Evolutionary conservation across 495 filamentous ascomycete genomes (phyloP).

Genomic region (Haplographium delicatum): DNA sequence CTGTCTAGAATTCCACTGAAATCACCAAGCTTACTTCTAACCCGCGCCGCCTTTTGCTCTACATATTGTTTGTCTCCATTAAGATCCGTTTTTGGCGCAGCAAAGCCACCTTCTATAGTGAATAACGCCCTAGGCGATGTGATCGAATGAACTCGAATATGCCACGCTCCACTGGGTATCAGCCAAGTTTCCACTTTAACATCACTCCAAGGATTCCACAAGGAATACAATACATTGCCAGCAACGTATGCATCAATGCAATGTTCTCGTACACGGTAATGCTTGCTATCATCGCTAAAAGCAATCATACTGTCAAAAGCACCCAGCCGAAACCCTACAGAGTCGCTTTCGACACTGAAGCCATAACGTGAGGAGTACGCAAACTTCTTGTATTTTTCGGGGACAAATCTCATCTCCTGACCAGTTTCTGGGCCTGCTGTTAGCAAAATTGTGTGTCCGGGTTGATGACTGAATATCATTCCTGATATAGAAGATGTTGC

Average conservation of each 20-base stretch:
- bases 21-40: constrained; percentile 3
- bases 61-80: background rate
- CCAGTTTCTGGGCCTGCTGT: constrained; percentile 12
- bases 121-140: constrained; percentile 2
- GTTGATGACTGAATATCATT: constrained; percentile 6
- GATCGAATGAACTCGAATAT: constrained; percentile 6
- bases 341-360: constrained; percentile 8
- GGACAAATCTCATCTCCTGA: background rate
- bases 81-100: constrained; percentile 2
- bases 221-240: background rate
- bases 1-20: constrained; percentile 4
- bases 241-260: constrained; percentile 6
- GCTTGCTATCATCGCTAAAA: constrained; percentile 2
- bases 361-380: constrained; percentile 13
- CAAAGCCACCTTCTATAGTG: constrained; percentile 9
- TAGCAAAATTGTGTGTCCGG: constrained; percentile 6
- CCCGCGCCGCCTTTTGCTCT: background rate
- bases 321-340: background rate
- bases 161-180: constrained; percentile 2
- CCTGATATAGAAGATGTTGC: background rate
- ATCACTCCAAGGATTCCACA: constrained; percentile 8
- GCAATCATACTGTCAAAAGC: constrained; percentile 8
- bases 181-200: constrained; percentile 11
- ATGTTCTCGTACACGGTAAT: constrained; percentile 7
- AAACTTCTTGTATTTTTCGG: constrained; percentile 17